phyloP scores from a whole-genome alignment of 148 eudicot species.

The Dianthus caryophyllus region DNA sequence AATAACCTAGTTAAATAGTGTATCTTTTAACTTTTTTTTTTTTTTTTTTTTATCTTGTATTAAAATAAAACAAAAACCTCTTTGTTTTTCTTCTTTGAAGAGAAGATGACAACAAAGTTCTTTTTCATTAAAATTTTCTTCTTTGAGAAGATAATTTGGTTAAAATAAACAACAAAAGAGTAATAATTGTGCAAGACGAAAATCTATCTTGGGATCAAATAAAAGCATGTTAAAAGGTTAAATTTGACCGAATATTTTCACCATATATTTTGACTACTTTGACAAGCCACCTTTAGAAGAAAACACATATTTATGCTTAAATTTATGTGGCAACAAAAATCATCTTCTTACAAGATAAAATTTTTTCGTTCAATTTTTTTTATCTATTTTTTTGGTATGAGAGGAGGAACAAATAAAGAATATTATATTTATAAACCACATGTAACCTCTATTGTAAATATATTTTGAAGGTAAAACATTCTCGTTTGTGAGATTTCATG shows the following conservation, averaged over 20 bases:
- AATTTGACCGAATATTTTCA: slow-evolving; percentile 15
- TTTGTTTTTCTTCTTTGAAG: neutral
- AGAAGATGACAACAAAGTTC: slow-evolving; percentile 15
- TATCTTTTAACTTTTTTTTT: neutral
- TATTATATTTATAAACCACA: no score
- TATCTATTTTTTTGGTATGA: no score
- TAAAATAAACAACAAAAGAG: neutral
- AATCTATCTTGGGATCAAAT: slow-evolving; percentile 16
- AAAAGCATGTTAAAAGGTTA: neutral
- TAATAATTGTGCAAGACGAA: neutral
- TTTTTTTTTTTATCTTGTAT: no score
- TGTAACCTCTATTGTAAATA: no score
- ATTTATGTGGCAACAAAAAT: slow-evolving; percentile 1
- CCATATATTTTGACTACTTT: slow-evolving; percentile 9
- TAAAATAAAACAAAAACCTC: no score
- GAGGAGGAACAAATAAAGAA: no score
- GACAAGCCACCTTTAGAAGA: neutral
- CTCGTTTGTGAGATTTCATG: no score
- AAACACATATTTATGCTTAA: neutral
- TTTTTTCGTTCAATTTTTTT: no score
- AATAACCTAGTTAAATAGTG: neutral
- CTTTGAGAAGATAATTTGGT: neutral
- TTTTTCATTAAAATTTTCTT: slow-evolving; percentile 4
- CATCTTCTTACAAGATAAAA: no score
- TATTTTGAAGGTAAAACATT: no score